phyloP scores from a whole-genome alignment of 176 grass and related monocot species.

The Microstegium vimineum region DNA sequence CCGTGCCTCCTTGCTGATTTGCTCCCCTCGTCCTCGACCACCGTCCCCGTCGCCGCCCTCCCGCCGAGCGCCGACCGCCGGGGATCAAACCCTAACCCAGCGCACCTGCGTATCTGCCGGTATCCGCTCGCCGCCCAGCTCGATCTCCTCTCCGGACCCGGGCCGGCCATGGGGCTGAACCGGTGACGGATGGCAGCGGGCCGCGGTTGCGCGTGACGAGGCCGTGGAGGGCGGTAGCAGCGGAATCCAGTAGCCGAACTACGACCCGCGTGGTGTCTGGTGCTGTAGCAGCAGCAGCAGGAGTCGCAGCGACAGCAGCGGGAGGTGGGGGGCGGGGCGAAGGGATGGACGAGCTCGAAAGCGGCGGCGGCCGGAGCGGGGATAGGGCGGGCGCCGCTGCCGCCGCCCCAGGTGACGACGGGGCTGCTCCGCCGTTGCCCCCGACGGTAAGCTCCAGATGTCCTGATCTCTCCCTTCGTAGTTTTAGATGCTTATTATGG shows the following conservation, averaged over 20 bases:
- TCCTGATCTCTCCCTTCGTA: neutral
- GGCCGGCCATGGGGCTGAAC: neutral
- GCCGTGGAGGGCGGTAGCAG: constrained; percentile 29
- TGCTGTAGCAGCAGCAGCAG: neutral
- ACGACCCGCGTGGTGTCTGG: neutral
- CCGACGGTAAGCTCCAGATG: constrained; percentile 44
- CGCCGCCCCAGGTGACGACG: constrained; percentile 48
- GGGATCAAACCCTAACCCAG: neutral
- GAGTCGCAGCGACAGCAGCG: neutral
- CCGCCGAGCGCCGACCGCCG: constrained; percentile 13
- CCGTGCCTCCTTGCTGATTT: neutral
- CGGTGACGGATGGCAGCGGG: constrained; percentile 28
- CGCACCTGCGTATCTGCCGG: neutral
- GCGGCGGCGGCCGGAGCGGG: constrained; percentile 47
- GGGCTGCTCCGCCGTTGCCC: constrained; percentile 57
- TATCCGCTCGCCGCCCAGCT: neutral
- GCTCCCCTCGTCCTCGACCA: neutral
- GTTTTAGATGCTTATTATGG: constrained; percentile 6
- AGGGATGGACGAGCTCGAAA: constrained; percentile 62
- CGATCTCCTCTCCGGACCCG: constrained; percentile 12
- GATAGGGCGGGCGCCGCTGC: constrained; percentile 35
- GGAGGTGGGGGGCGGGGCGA: constrained; percentile 9
- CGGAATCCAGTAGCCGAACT: neutral
- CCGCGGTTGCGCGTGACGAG: constrained; percentile 21
- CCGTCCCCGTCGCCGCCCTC: neutral